phyloP scores from a whole-genome alignment of 2,329 filamentous ascomycete species.

The Madurella fahalii region DNA sequence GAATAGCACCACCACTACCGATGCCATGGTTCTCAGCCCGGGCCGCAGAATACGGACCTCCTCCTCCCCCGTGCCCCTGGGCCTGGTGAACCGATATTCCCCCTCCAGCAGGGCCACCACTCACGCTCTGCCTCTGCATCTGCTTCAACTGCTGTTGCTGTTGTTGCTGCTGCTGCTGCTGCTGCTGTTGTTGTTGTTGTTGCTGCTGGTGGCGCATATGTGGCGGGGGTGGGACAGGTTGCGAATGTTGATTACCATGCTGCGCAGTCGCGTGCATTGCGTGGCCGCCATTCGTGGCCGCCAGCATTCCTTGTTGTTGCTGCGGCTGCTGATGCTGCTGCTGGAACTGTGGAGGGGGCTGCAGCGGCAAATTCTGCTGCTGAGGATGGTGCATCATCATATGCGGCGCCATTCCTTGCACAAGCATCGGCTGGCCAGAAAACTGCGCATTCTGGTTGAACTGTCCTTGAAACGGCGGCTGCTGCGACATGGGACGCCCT shows the following conservation, averaged over 20 bases:
- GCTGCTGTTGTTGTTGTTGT: slow-evolving; percentile 1
- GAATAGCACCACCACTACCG: neutral
- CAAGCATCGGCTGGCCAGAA: neutral
- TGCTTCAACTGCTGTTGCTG: neutral
- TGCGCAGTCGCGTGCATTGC: neutral
- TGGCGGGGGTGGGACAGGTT: slow-evolving; percentile 2
- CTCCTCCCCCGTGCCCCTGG: neutral
- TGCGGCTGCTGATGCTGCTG: too few species aligned
- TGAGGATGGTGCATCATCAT: slow-evolving; percentile 4
- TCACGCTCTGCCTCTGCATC: neutral
- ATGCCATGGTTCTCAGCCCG: neutral
- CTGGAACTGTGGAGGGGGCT: neutral
- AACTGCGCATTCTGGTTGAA: neutral
- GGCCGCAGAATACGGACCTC: neutral
- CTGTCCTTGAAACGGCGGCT: neutral
- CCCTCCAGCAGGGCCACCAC: neutral
- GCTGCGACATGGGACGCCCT: neutral
- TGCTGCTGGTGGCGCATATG: slow-evolving; percentile 6
- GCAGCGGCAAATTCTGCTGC: neutral
- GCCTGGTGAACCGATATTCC: neutral
- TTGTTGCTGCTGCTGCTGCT: slow-evolving; percentile 6
- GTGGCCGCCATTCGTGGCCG: neutral
- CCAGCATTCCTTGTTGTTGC: neutral
- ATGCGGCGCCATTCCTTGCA: neutral
- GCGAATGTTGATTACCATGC: neutral